Evolutionary conservation across 2,329 filamentous ascomycete genomes (phyloP).

Genomic region (Penicillium sp.): DNA sequence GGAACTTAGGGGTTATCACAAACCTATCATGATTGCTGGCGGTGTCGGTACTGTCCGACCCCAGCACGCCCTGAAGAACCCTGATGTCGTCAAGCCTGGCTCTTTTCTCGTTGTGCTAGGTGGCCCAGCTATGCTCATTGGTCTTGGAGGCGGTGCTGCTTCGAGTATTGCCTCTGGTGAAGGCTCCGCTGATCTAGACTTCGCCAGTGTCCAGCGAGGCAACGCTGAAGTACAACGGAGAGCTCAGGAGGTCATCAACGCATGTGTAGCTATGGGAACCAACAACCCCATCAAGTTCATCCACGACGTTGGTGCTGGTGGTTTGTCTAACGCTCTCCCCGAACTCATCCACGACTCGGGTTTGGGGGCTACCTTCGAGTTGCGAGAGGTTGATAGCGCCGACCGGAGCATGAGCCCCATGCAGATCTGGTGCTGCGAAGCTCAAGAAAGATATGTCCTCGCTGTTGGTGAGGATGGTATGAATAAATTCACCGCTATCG

Average conservation of each 20-base stretch:
- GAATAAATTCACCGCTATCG: conserved; percentile 67
- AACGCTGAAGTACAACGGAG: conserved; percentile 95
- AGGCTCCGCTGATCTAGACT: conserved; percentile 87
- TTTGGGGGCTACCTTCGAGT: conserved; percentile 84
- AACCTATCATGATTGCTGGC: conserved; percentile 97
- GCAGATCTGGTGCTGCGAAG: conserved; percentile 97
- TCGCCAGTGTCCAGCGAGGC: conserved; percentile 93
- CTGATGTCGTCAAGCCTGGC: conserved; percentile 74
- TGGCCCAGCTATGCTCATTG: conserved; percentile 96
- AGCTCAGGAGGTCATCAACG: conserved; percentile 97
- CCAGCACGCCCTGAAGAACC: conserved; percentile 83
- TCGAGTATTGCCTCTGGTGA: conserved; percentile 87
- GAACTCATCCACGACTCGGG: conserved; percentile 91
- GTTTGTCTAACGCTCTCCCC: conserved; percentile 77
- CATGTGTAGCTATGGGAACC: conserved; percentile 77
- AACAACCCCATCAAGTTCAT: conserved; percentile 94
- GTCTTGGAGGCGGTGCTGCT: conserved; percentile 89
- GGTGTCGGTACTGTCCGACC: conserved; percentile 90
- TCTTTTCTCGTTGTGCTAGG: conserved; percentile 90
- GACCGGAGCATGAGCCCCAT: conserved; percentile 91
- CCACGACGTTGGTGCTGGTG: conserved; percentile 94
- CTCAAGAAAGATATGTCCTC: conserved; percentile 93
- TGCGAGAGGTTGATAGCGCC: conserved; percentile 88
- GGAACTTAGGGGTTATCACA: conserved; percentile 89
- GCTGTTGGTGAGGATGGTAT: conserved; percentile 78